Percentiles rank a stretch among this genome's conserved stretches.
Conservation (phyloP, 2,329 filamentous ascomycete genomes). For the Remersonia thermophila region DNA sequence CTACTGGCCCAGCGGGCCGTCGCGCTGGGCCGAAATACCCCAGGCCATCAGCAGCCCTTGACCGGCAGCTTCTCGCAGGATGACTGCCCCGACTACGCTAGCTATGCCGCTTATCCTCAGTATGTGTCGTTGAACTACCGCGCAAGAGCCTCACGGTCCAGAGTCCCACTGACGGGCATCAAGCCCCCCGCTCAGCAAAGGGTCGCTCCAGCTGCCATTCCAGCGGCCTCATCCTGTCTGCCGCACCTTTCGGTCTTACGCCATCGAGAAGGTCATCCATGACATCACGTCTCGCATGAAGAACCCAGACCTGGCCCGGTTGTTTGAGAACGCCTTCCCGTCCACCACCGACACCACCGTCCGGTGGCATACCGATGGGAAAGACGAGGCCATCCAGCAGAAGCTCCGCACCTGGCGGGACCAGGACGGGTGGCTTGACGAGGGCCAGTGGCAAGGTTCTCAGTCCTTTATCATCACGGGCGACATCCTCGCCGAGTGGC, state of each 20-base stretch:
- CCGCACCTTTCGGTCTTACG: constrained; percentile 76
- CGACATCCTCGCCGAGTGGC: constrained; percentile 87
- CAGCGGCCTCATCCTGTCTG: constrained; percentile 73
- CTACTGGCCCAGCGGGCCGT: constrained; percentile 9
- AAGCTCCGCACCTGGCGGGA: constrained; percentile 20
- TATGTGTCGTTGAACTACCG: constrained; percentile 29
- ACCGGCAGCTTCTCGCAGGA: constrained; percentile 21
- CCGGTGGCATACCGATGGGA: constrained; percentile 66
- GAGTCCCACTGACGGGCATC: constrained; percentile 3
- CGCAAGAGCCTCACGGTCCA: constrained; percentile 13
- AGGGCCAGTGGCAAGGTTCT: constrained; percentile 63
- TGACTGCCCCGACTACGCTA: constrained; percentile 53
- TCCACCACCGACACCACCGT: constrained; percentile 85
- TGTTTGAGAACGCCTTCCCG: constrained; percentile 93
- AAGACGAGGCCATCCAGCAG: constrained; percentile 24
- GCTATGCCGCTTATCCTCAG: constrained; percentile 47
- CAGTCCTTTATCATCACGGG: constrained; percentile 90
- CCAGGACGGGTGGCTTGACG: constrained; percentile 24
- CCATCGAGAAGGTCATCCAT: constrained; percentile 78
- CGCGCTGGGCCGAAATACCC: constrained; percentile 4
- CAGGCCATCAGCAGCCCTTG: constrained; percentile 20
- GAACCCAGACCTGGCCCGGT: constrained; percentile 74
- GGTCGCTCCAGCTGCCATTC: constrained; percentile 68
- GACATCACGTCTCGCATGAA: constrained; percentile 69
- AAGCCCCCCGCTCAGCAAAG: constrained; percentile 68